Evolutionary conservation across 108 stramenopile genomes (phyloP).

Genomic region (Stephanodiscus triporus): DNA sequence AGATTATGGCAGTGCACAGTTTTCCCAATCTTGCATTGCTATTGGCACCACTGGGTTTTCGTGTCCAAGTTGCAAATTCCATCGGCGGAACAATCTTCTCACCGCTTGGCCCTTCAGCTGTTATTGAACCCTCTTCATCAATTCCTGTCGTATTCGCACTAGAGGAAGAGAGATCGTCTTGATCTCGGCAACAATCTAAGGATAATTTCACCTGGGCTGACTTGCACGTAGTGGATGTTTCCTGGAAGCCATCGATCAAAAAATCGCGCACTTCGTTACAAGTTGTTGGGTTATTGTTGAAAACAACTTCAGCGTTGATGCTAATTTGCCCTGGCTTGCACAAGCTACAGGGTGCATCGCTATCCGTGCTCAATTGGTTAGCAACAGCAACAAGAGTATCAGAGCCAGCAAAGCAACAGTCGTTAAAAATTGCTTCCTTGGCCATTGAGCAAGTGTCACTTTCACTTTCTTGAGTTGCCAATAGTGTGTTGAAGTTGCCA

Average conservation of each 20-base stretch:
- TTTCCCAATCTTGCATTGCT: background rate
- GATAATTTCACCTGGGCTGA: conserved; percentile 27
- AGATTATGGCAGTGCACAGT: background rate
- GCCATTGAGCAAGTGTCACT: conserved; percentile 40
- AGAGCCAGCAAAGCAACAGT: conserved; percentile 52
- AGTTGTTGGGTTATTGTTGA: conserved; percentile 40
- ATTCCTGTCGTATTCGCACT: background rate
- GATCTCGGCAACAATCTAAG: conserved; percentile 27
- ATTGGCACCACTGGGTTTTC: conserved; percentile 6
- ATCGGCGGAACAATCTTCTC: conserved; percentile 1
- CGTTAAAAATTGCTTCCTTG: conserved; percentile 41
- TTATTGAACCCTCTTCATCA: conserved; percentile 6
- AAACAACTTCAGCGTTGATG: conserved; percentile 36
- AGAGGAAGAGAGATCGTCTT: conserved; percentile 13
- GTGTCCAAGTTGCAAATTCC: conserved; percentile 14
- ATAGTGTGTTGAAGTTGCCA: conserved; percentile 52
- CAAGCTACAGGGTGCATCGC: conserved; percentile 33
- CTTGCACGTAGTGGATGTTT: conserved; percentile 38
- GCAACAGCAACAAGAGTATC: conserved; percentile 35
- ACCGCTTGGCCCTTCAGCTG: conserved; percentile 2
- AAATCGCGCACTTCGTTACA: conserved; percentile 43
- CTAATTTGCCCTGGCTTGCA: conserved; percentile 36
- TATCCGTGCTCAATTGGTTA: conserved; percentile 11
- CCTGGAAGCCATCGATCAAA: conserved; percentile 18
- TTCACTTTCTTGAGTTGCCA: conserved; percentile 45